phyloP scores from a whole-genome alignment of 2,329 filamentous ascomycete species.

The Sclerotinia trifoliorum region DNA sequence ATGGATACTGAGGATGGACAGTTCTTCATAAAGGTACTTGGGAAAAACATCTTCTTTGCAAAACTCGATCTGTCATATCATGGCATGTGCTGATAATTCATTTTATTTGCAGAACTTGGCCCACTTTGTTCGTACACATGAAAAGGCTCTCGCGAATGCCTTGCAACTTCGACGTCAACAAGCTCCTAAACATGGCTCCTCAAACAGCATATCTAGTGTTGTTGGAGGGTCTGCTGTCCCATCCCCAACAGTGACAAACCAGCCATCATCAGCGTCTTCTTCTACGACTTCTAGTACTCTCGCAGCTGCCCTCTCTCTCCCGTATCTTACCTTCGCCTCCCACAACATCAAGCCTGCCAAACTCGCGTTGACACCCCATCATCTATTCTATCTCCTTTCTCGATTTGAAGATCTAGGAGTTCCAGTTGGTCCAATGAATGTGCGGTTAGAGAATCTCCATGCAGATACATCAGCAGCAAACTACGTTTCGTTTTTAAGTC shows the following conservation, averaged over 20 bases:
- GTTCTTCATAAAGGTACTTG: constrained; percentile 77
- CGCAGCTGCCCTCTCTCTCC: constrained; percentile 82
- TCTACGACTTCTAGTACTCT: constrained; percentile 71
- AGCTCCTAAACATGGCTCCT: constrained; percentile 65
- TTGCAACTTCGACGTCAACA: constrained; percentile 79
- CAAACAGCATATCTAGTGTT: constrained; percentile 62
- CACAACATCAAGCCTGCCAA: constrained; percentile 85
- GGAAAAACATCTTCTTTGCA: neutral
- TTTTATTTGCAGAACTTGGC: constrained; percentile 72
- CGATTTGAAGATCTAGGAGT: constrained; percentile 92
- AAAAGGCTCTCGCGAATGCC: constrained; percentile 95
- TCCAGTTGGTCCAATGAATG: constrained; percentile 90
- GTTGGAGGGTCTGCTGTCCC: constrained; percentile 45
- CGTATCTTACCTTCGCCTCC: constrained; percentile 80
- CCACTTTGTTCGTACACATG: constrained; percentile 93
- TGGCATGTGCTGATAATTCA: constrained; percentile 5
- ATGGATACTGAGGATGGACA: constrained; percentile 80
- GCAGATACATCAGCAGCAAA: constrained; percentile 82
- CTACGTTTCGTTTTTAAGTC: constrained; percentile 92
- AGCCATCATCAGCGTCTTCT: constrained; percentile 58
- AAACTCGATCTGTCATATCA: constrained; percentile 20
- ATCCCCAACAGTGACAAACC: constrained; percentile 53
- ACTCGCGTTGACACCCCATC: constrained; percentile 89
- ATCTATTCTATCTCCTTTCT: constrained; percentile 93
- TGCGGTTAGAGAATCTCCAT: constrained; percentile 91